Evolutionary conservation across 768 basidiomycete species (phyloP).

Genomic region (Gelatoporia subvermispora): DNA sequence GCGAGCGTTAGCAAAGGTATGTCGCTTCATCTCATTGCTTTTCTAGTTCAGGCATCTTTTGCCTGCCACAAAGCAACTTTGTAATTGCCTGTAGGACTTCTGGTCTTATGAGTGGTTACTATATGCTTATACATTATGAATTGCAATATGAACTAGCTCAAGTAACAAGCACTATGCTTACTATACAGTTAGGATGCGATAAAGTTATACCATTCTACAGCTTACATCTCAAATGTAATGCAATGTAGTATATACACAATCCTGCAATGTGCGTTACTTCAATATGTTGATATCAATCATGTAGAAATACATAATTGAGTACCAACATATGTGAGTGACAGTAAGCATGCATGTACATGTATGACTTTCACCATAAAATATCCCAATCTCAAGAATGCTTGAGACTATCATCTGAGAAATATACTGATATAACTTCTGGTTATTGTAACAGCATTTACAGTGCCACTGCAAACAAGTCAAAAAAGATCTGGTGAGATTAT

Average conservation of each 20-base stretch:
- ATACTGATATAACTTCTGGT: not conserved
- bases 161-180: too few species aligned
- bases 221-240: too few species aligned
- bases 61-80: slow-evolving; percentile 1
- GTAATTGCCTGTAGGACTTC: not conserved
- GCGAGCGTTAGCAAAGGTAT: slow-evolving; percentile 13
- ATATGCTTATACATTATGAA: not conserved
- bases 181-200: too few species aligned
- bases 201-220: too few species aligned
- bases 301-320: too few species aligned
- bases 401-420: not conserved
- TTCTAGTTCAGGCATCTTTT: not conserved
- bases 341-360: too few species aligned
- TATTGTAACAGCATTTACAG: slow-evolving; percentile 7
- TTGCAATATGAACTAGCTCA: too few species aligned
- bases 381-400: not conserved
- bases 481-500: not conserved
- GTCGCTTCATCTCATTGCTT: not conserved
- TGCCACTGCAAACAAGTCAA: slow-evolving; percentile 4
- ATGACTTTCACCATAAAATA: not conserved
- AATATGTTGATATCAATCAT: too few species aligned
- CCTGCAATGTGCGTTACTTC: too few species aligned
- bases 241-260: too few species aligned
- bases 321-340: too few species aligned
- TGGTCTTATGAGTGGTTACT: not conserved